Evolutionary conservation across 2,329 filamentous ascomycete species (phyloP).

Genomic region (Zelopaecilomyces penicillatus): DNA sequence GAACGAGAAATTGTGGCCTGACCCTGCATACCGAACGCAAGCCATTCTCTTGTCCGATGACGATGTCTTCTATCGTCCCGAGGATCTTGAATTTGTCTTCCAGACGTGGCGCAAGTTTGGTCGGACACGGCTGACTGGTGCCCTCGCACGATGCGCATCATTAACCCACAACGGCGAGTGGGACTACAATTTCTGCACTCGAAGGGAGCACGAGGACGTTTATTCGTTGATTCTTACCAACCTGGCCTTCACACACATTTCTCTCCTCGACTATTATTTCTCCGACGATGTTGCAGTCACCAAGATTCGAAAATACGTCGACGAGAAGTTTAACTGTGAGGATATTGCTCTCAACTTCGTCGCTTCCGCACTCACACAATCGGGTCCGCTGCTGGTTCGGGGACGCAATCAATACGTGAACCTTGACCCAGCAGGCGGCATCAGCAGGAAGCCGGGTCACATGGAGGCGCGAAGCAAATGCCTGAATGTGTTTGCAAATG

Average conservation of each 20-base stretch:
- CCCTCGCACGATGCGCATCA: slow-evolving; percentile 26
- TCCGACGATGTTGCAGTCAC: slow-evolving; percentile 21
- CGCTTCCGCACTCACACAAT: slow-evolving; percentile 23
- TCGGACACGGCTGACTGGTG: slow-evolving; percentile 24
- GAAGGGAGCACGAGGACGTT: slow-evolving; percentile 16
- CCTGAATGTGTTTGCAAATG: slow-evolving; percentile 25
- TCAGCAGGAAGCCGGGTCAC: slow-evolving; percentile 25
- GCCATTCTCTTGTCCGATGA: slow-evolving; percentile 33
- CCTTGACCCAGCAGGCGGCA: slow-evolving; percentile 22
- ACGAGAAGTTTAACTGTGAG: slow-evolving; percentile 32
- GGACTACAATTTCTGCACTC: slow-evolving; percentile 25
- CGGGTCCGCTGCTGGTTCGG: slow-evolving; percentile 26
- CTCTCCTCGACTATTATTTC: slow-evolving; percentile 30
- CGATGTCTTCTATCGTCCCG: slow-evolving; percentile 30
- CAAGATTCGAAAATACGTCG: slow-evolving; percentile 28
- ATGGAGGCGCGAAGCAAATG: slow-evolving; percentile 26
- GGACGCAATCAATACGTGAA: slow-evolving; percentile 25
- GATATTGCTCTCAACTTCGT: slow-evolving; percentile 33
- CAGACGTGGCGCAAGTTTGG: slow-evolving; percentile 32
- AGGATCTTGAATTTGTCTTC: slow-evolving; percentile 32
- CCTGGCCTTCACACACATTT: slow-evolving; percentile 29
- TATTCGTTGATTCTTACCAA: slow-evolving; percentile 31
- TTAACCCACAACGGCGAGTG: slow-evolving; percentile 19
- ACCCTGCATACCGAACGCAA: slow-evolving; percentile 27
- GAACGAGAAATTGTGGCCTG: slow-evolving; percentile 30